A percentile compares a stretch with the other conserved stretches of the same genome.
Conservation (phyloP, 345 rosid genomes). For the Bretschneidera sinensis region DNA sequence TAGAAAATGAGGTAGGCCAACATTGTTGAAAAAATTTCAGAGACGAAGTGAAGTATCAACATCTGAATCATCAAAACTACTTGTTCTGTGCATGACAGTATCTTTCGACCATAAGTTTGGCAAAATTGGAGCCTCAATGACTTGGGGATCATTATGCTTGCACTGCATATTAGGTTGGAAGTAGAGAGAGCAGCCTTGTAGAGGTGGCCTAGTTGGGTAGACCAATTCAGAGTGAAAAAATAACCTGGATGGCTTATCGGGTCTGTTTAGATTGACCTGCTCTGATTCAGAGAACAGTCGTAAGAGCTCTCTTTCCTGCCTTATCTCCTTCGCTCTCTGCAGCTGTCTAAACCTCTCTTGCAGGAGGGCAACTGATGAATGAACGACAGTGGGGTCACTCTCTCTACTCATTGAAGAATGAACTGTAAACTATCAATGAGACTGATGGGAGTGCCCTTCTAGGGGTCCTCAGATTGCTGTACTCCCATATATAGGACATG, state of each 20-base stretch:
- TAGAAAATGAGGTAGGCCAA: conserved; percentile 15
- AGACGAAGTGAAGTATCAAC: conserved; percentile 76
- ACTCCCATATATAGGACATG: conserved; percentile 20
- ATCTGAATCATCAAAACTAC: conserved; percentile 29
- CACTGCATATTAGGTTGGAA: conserved; percentile 15
- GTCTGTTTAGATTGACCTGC: conserved; percentile 17
- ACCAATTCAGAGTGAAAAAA: conserved; percentile 42
- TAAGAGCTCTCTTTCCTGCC: conserved; percentile 50
- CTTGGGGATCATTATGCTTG: conserved; percentile 14
- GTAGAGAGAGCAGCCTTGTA: conserved; percentile 7
- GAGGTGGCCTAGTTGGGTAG: conserved; percentile 21
- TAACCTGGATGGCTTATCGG: conserved; percentile 31
- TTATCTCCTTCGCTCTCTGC: conserved; percentile 53
- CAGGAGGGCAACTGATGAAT: conserved; percentile 59
- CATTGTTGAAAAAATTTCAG: conserved; percentile 32
- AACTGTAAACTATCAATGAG: not conserved
- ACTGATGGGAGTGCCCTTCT: not conserved
- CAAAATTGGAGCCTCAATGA: conserved; percentile 18
- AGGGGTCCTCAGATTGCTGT: conserved; percentile 3
- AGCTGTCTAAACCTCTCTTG: conserved; percentile 73
- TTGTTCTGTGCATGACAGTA: conserved; percentile 11
- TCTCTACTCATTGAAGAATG: conserved; percentile 36
- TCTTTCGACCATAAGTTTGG: conserved; percentile 8
- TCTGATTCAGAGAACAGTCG: conserved; percentile 29
- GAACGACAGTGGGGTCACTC: conserved; percentile 37